These are phyloP conservation scores for Nelumbo lutea DNA, from an alignment of 164 flowering plant genomes.

Conservation along the genomic window DNA sequence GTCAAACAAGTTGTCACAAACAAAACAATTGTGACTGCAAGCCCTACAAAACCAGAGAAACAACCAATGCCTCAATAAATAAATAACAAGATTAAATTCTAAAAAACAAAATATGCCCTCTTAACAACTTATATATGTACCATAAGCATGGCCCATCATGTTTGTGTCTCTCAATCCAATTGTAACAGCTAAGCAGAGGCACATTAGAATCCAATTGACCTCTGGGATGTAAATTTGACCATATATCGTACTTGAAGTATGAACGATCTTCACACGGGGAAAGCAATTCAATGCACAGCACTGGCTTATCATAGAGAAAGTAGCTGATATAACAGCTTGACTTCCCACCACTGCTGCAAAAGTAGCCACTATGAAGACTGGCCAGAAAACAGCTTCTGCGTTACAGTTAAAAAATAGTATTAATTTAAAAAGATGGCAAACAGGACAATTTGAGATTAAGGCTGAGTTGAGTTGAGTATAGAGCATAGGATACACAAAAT, in stretches of 20 bases:
- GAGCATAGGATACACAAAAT: not conserved
- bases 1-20: slow-evolving; percentile 70
- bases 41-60: slow-evolving; percentile 36
- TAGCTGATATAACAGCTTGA: slow-evolving; percentile 71
- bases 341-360: slow-evolving; percentile 67
- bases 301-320: slow-evolving; percentile 70
- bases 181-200: slow-evolving; percentile 60
- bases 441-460: too few species aligned
- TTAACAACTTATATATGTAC: slow-evolving; percentile 22
- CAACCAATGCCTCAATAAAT: not conserved
- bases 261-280: slow-evolving; percentile 62
- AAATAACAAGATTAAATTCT: not conserved
- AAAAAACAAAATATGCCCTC: not conserved
- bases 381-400: slow-evolving; percentile 72
- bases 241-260: slow-evolving; percentile 50
- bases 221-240: slow-evolving; percentile 80
- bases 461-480: too few species aligned
- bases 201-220: slow-evolving; percentile 67
- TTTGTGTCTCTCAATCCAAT: slow-evolving; percentile 59
- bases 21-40: slow-evolving; percentile 67
- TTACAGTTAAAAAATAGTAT: slow-evolving; percentile 3
- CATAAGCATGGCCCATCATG: slow-evolving; percentile 68
- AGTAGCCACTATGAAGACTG: slow-evolving; percentile 62
- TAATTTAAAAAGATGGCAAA: not conserved
- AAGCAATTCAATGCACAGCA: slow-evolving; percentile 64